Conservation (phyloP, 305 asterid genomes). For the Fraxinus floribunda region DNA sequence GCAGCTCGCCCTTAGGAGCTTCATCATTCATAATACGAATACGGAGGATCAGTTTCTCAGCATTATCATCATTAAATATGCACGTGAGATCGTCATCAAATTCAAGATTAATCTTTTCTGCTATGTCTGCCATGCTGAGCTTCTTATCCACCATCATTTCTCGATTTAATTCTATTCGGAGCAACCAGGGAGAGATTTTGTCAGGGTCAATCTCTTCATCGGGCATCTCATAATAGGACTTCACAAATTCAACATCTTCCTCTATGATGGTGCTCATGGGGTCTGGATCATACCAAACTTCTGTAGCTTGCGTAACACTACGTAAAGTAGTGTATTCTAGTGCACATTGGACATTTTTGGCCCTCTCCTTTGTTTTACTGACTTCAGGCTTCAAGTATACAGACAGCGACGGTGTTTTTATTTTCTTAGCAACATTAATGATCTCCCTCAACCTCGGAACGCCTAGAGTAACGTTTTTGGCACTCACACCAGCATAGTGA, state of each 20-base stretch:
- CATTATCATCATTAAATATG: constrained; percentile 94
- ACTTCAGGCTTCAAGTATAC: constrained; percentile 83
- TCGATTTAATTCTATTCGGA: constrained; percentile 87
- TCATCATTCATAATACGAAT: constrained; percentile 98
- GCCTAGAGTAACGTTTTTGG: constrained; percentile 97
- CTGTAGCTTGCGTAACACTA: constrained; percentile 95
- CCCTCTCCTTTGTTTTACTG: constrained; percentile 79
- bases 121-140: constrained; percentile 98
- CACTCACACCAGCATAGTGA: constrained; percentile 99
- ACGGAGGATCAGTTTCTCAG: constrained; percentile 93
- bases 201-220: constrained; percentile 96
- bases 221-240: constrained; percentile 95
- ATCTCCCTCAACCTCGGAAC: constrained; percentile 99
- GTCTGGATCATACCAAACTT: constrained; percentile 99
- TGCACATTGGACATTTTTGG: constrained; percentile 96
- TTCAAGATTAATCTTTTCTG: constrained; percentile 85
- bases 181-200: constrained; percentile 98
- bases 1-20: constrained; percentile 89
- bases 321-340: constrained; percentile 90
- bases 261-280: constrained; percentile 86
- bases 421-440: constrained; percentile 95
- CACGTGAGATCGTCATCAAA: constrained; percentile 90
- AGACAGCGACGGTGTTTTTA: constrained; percentile 93
- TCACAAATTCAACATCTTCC: constrained; percentile 95
- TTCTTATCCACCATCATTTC: constrained; percentile 99